Conservation (phyloP, 106 monocot genomes). For the Dactylorhiza incarnata region DNA sequence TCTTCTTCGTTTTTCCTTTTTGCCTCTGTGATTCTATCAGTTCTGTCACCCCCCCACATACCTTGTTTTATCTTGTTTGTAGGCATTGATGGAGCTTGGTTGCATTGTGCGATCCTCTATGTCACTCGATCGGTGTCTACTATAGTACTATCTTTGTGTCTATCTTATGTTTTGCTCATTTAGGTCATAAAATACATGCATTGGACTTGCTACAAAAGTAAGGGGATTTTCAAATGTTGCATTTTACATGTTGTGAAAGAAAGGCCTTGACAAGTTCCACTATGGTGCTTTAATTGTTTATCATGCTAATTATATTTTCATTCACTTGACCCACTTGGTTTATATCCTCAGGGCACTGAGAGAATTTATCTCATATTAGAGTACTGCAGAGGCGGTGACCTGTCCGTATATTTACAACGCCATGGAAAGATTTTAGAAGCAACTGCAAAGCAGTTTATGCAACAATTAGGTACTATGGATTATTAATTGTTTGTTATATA, state of each 20-base stretch:
- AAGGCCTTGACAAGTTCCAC: neutral
- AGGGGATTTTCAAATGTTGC: neutral
- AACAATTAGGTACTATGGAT: slow-evolving; percentile 60
- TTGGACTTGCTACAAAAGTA: neutral
- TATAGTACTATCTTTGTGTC: neutral
- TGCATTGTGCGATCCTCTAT: neutral
- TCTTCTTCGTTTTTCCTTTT: too few species aligned
- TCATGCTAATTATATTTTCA: neutral
- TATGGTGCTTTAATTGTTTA: neutral
- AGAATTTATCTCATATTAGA: slow-evolving; percentile 83
- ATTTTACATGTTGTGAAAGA: neutral
- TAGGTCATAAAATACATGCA: neutral
- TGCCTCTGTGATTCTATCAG: too few species aligned
- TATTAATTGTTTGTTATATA: slow-evolving; percentile 9
- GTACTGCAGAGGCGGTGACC: slow-evolving; percentile 89
- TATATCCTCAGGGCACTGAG: slow-evolving; percentile 31
- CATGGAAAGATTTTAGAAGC: slow-evolving; percentile 68
- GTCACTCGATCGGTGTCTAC: neutral
- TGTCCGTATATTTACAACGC: slow-evolving; percentile 61
- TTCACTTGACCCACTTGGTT: slow-evolving; percentile 1
- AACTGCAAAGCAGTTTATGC: slow-evolving; percentile 88
- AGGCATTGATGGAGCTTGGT: neutral
- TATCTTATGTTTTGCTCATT: neutral
- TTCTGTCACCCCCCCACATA: too few species aligned
- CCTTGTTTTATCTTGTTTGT: too few species aligned